Evolutionary conservation across 2,329 filamentous ascomycete species (phyloP).

Genomic region (Trichoderma atrobrunneum): DNA sequence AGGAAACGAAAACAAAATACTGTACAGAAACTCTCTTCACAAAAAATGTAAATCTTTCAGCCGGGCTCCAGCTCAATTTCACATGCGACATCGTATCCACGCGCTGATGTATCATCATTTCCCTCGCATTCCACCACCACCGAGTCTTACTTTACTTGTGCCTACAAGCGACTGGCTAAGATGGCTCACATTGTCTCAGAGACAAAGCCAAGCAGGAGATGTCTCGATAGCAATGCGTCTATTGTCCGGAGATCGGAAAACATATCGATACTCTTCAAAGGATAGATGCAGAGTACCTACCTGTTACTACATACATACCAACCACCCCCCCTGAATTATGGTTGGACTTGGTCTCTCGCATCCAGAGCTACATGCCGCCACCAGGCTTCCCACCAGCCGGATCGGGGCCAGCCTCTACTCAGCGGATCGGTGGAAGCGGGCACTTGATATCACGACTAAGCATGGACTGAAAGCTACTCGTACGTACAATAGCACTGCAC

Average conservation of each 20-base stretch:
- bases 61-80: not conserved
- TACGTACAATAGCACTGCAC: not conserved
- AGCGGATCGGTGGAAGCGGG: conserved; percentile 5
- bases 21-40: not conserved
- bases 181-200: not conserved
- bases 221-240: not conserved
- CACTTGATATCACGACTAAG: not conserved
- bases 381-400: not conserved
- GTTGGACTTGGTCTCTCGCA: not conserved
- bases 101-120: not conserved
- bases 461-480: not conserved
- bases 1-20: not conserved
- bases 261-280: not conserved
- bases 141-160: not conserved
- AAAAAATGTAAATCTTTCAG: not conserved
- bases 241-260: not conserved
- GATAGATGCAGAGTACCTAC: not conserved
- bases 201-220: not conserved
- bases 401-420: not conserved
- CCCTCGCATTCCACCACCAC: not conserved
- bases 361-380: not conserved
- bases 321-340: not conserved
- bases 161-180: not conserved
- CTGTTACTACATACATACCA: not conserved
- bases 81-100: not conserved